Base-by-base conservation (phyloP, 106 monocot species). In the Xerophyta viscosa region DNA sequence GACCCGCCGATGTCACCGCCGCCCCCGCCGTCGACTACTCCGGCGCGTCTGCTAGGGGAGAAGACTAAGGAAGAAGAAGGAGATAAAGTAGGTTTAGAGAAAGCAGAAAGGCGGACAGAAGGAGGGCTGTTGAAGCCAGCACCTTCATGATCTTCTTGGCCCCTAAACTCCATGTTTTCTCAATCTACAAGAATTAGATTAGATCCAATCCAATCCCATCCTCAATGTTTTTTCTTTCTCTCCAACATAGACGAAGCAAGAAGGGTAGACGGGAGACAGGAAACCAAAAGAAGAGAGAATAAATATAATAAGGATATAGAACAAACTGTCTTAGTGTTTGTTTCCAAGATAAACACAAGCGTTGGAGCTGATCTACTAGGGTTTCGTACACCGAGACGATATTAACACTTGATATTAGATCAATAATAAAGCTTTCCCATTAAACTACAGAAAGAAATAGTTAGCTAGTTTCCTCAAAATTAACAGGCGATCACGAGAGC, bases 81-180 rank as follows among this genome's bases (percentile, higher is more conserved):
- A 19, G 54, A 54, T 1, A 54, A 33, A 1, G 54, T 54, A 17
- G 54, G 54, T 18, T 37, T 54, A 3, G 54, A 33, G 20, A 54
- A 54, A 20, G 54, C 54, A 2, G 54, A 54, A 17, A 29, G 21
- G 1, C 54, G n/a, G 2, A 33, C 36, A 17, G 54, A 20, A 54
- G 19, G 36, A 20, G 36, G 4, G 8, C 11, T 36, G 8, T 36
- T 36, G 8, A 20, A 50, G 3, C 54, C 54, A 7, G 54, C 30
- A 4, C 10, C 33, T n/a, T 8, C 33, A 18, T 29, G 30, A 7
- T 54, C 19, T 11, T 54, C 31, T 4, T 33, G 54, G 20, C 17
- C 36, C 19, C 54, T 54, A 12, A 36, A 54, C 54, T 54, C 54
- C 54, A 54, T 54, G 8, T 7, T 19, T 46, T 46, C n/a, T 33